Evolutionary conservation across 768 basidiomycete genomes (phyloP).

Genomic region (Vishniacozyma victoriae): DNA sequence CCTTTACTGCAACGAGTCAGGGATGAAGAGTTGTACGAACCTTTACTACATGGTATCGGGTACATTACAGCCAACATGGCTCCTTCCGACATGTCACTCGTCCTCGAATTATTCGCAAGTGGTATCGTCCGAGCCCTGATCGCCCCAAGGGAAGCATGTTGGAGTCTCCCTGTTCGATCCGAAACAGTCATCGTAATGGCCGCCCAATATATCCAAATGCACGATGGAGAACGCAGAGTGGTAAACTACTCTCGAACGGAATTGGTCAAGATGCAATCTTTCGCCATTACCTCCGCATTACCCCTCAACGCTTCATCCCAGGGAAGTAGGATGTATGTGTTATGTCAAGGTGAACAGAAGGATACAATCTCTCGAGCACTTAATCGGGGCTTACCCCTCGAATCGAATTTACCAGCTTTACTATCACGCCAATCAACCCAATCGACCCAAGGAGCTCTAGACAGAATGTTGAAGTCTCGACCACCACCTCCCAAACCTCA

Average conservation of each 20-base stretch:
- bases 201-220: conserved; percentile 64
- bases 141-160: conserved; percentile 74
- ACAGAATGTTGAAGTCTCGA: conserved; percentile 40
- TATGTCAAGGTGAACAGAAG: conserved; percentile 81
- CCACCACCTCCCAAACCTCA: conserved; percentile 11
- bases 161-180: conserved; percentile 81
- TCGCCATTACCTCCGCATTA: conserved; percentile 51
- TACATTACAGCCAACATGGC: conserved; percentile 72
- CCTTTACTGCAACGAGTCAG: conserved; percentile 57
- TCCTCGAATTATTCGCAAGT: conserved; percentile 74
- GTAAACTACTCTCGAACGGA: conserved; percentile 75
- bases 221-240: conserved; percentile 57
- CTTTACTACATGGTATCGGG: conserved; percentile 77
- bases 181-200: conserved; percentile 82
- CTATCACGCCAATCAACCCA: conserved; percentile 47
- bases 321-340: conserved; percentile 64
- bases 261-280: conserved; percentile 84
- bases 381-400: conserved; percentile 79
- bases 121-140: conserved; percentile 74
- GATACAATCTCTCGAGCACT: conserved; percentile 78
- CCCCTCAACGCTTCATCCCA: conserved; percentile 9
- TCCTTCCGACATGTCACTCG: conserved; percentile 61
- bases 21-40: conserved; percentile 62
- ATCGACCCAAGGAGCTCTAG: conserved; percentile 21
- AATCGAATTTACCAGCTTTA: conserved; percentile 60